These are phyloP conservation scores for Aspergillus bombycis DNA, from an alignment of 2,329 filamentous ascomycete genomes.

Conservation along the genomic window DNA sequence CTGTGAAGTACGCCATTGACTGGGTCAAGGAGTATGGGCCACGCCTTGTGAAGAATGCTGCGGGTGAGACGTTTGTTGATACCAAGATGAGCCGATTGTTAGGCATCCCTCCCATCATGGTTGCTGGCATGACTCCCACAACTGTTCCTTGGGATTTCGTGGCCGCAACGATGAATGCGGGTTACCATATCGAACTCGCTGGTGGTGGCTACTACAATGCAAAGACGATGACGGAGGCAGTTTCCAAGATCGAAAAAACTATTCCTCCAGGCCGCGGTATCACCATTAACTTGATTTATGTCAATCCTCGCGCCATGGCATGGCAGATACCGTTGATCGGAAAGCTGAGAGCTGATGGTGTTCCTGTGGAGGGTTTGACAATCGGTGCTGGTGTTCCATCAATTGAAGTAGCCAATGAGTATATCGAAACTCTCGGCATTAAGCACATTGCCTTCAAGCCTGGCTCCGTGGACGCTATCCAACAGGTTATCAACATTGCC, in stretches of 20 bases:
- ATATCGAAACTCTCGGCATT: constrained; percentile 87
- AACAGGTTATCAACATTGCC: constrained; percentile 87
- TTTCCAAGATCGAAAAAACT: constrained; percentile 80
- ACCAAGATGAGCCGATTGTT: constrained; percentile 93
- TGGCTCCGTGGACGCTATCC: constrained; percentile 83
- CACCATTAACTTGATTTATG: constrained; percentile 87
- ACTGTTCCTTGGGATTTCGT: constrained; percentile 93
- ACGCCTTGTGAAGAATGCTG: constrained; percentile 85
- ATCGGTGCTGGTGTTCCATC: constrained; percentile 92
- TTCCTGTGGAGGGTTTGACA: constrained; percentile 87
- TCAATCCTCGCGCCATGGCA: constrained; percentile 83
- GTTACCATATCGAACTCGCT: constrained; percentile 90
- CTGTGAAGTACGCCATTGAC: constrained; percentile 91
- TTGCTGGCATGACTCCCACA: constrained; percentile 88
- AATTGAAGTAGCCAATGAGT: constrained; percentile 89
- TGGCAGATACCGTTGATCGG: constrained; percentile 90
- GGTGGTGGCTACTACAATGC: constrained; percentile 88
- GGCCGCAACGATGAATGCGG: constrained; percentile 88
- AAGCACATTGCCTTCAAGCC: constrained; percentile 96
- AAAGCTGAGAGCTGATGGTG: constrained; percentile 78
- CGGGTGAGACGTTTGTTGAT: constrained; percentile 88
- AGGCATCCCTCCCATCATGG: constrained; percentile 81
- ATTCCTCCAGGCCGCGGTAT: constrained; percentile 88
- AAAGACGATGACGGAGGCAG: constrained; percentile 78
- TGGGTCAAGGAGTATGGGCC: constrained; percentile 98